Percentiles rank a stretch among this genome's conserved stretches.
Evolutionary conservation across 1,284 basidiomycete genomes (phyloP).

Genomic region (Phellopilus nigrolimitatus): DNA sequence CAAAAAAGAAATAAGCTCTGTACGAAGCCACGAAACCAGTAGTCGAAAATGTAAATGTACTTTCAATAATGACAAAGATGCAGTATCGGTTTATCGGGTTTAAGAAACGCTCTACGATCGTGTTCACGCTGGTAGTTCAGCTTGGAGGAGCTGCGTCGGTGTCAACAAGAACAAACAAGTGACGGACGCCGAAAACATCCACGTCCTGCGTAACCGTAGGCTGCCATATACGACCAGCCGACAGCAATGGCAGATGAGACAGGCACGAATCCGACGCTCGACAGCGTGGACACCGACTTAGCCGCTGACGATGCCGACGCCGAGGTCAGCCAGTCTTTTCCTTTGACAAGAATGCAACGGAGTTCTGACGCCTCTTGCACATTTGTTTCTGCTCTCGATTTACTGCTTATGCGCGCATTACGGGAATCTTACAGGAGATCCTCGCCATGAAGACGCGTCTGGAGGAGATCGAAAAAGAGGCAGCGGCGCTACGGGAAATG

Average conservation of each 20-base stretch:
- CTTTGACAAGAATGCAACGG: neutral
- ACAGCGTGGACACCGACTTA: constrained; percentile 27
- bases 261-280: constrained; percentile 27
- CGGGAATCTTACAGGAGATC: constrained; percentile 52
- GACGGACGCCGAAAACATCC: constrained; percentile 1
- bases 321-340: constrained; percentile 31
- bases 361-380: neutral
- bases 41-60: no score
- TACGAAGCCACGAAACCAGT: no score
- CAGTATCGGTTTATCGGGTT: no score
- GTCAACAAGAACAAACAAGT: constrained; percentile 3
- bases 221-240: neutral
- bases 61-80: no score
- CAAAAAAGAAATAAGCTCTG: no score
- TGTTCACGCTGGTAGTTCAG: no score
- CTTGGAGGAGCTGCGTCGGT: neutral
- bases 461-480: constrained; percentile 90
- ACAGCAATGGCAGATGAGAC: constrained; percentile 32
- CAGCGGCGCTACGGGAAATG: constrained; percentile 83
- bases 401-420: constrained; percentile 2
- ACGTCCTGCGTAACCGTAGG: no score
- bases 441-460: constrained; percentile 89
- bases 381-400: neutral
- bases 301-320: constrained; percentile 37
- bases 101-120: no score